Percentiles rank a stretch among this genome's conserved stretches.
Evolutionary conservation across 306 rosid genomes (phyloP).

Genomic region (Casuarina equisetifolia): DNA sequence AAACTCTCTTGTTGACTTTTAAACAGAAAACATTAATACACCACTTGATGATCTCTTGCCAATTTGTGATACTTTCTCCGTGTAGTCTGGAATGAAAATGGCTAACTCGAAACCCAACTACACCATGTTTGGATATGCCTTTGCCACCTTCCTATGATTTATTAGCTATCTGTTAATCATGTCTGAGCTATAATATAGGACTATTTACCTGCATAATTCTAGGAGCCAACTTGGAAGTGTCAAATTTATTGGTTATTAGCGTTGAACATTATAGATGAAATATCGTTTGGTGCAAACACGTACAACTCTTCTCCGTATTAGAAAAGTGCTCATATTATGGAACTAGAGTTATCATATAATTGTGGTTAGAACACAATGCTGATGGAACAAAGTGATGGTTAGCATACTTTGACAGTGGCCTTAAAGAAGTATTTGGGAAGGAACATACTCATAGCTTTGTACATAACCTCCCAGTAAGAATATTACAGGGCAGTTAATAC

Average conservation of each 20-base stretch:
- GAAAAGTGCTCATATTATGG: background rate
- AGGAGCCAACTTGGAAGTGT: background rate
- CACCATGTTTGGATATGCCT: background rate
- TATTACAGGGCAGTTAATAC: background rate
- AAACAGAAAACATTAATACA: constrained; percentile 2
- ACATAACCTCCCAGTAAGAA: background rate
- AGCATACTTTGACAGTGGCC: background rate
- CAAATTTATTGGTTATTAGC: background rate
- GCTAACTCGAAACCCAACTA: background rate
- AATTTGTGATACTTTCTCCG: background rate
- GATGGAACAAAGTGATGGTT: background rate
- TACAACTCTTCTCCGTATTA: background rate
- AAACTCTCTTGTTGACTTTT: constrained; percentile 7
- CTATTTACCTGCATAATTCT: background rate
- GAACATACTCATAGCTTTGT: background rate
- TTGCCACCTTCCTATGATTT: background rate
- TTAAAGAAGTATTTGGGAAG: background rate
- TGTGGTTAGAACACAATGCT: background rate
- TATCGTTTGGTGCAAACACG: background rate
- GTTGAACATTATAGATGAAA: background rate
- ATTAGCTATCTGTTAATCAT: background rate
- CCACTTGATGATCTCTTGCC: background rate
- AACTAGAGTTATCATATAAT: background rate
- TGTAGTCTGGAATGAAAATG: background rate
- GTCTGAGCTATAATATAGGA: background rate